Evolutionary conservation across 345 rosid species (phyloP), one percentile per base, ranked within the genome.

Genomic region (Pugionium cornutum): DNA sequence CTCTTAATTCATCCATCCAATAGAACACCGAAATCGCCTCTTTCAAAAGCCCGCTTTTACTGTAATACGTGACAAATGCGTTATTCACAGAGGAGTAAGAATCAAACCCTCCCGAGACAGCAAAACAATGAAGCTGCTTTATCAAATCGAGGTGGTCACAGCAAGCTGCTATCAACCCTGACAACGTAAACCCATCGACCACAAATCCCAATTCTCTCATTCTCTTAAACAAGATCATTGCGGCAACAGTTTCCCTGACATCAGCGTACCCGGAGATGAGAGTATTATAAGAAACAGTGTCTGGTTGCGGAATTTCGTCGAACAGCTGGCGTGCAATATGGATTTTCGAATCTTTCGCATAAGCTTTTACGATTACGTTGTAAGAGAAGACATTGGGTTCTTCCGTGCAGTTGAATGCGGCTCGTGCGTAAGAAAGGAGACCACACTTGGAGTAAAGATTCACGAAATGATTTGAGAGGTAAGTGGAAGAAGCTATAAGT

Each of bases 371-470:
- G 62, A 89, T 83, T 37, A 81, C 80, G 43, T 92, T 92, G 86
- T 81, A 89, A 66, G 98, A 80, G 88, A 87, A 89, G 45, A 86
- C 77, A 7, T 92, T 89, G 4, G 89, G 91, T 3, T 74, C 34
- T 3, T 60, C 79, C 69, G 80, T 80, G 40, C 30, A 78, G 60
- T 76, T 52, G 53, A 92, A 92, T 1, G 78, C 77, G 37, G 75
- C 66, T 42, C 69, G 76, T 45, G 98, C 96, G 5, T 79, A 53
- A 40, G 72, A 4, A 6, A 89, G 77, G 41, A 50, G 82, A 62
- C 87, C 81, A 77, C 87, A 89, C 58, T 84, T 87, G 79, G 97
- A 88, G 84, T 87, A 89, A 31, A 92, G 94, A 71, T 87, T 86
- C 68, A 82, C 79, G 78, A 92, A 89, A 74, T 89, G 96, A 59